Conservation (phyloP, 2,329 filamentous ascomycete species). For the Piedraia hortae region DNA sequence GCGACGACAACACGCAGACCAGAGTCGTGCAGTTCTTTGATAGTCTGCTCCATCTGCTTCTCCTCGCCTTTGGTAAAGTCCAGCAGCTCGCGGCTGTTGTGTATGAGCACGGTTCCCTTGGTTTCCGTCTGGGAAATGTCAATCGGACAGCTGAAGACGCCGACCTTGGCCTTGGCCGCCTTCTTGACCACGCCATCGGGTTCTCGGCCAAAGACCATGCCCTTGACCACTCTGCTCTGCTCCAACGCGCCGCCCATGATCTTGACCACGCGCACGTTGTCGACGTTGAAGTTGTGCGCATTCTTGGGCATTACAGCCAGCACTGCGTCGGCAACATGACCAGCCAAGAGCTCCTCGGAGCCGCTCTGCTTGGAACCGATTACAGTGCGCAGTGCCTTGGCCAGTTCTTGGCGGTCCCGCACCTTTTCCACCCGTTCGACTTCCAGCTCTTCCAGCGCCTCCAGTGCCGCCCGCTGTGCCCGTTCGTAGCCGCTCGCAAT, state of each 20-base stretch:
- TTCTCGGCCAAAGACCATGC: slow-evolving; percentile 94
- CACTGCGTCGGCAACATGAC: slow-evolving; percentile 59
- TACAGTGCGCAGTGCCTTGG: slow-evolving; percentile 86
- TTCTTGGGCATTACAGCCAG: slow-evolving; percentile 88
- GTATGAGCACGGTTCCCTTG: slow-evolving; percentile 86
- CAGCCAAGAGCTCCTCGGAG: slow-evolving; percentile 64
- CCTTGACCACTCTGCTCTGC: slow-evolving; percentile 81
- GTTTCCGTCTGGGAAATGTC: slow-evolving; percentile 93
- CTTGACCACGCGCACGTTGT: slow-evolving; percentile 97
- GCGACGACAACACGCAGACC: slow-evolving; percentile 78
- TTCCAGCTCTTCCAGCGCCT: slow-evolving; percentile 52
- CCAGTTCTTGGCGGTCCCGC: slow-evolving; percentile 52
- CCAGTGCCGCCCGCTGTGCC: slow-evolving; percentile 67
- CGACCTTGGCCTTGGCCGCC: slow-evolving; percentile 77
- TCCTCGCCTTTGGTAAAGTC: slow-evolving; percentile 97
- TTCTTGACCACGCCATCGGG: slow-evolving; percentile 81
- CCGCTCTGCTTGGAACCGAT: slow-evolving; percentile 92
- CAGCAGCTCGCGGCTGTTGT: slow-evolving; percentile 96
- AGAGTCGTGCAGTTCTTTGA: slow-evolving; percentile 91
- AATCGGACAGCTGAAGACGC: slow-evolving; percentile 85
- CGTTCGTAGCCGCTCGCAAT: slow-evolving; percentile 90
- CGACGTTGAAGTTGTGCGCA: slow-evolving; percentile 86
- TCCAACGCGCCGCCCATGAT: slow-evolving; percentile 95
- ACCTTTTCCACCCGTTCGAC: slow-evolving; percentile 80
- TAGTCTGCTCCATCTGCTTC: slow-evolving; percentile 57